phyloP scores from a whole-genome alignment of 2,329 filamentous ascomycete species.

The Pestalotiopsis sp. region DNA sequence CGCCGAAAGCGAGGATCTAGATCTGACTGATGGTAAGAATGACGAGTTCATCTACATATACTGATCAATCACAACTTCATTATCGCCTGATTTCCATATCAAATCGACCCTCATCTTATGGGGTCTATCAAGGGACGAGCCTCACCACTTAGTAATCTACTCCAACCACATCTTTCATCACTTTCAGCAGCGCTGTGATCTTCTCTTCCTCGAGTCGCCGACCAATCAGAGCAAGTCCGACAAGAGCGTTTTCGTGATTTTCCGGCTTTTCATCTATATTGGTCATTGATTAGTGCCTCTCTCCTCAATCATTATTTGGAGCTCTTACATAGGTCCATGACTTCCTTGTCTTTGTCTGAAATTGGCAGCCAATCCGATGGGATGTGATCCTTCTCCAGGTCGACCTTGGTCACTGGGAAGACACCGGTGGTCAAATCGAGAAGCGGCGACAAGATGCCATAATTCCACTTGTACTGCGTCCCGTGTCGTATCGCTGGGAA shows the following conservation, averaged over 20 bases:
- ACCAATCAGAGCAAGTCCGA: slow-evolving; percentile 22
- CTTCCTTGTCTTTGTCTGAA: slow-evolving; percentile 19
- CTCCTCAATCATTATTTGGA: background rate
- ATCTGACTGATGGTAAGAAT: slow-evolving; percentile 67
- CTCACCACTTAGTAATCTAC: background rate
- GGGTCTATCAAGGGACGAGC: background rate
- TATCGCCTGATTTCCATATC: no score
- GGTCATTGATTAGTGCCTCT: background rate
- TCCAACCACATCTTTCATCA: slow-evolving; percentile 17
- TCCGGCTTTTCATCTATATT: slow-evolving; percentile 20
- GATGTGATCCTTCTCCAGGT: slow-evolving; percentile 21
- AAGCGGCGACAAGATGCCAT: slow-evolving; percentile 16
- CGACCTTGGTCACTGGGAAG: slow-evolving; percentile 24
- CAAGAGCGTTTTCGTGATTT: slow-evolving; percentile 24
- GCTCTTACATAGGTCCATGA: slow-evolving; percentile 20
- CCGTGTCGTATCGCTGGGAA: slow-evolving; percentile 14
- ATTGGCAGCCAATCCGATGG: slow-evolving; percentile 21
- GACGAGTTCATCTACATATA: slow-evolving; percentile 57
- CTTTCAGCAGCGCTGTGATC: slow-evolving; percentile 18
- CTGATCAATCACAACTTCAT: background rate
- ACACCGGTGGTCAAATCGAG: slow-evolving; percentile 23
- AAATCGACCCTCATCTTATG: no score
- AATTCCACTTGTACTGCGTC: slow-evolving; percentile 16
- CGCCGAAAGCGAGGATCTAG: slow-evolving; percentile 37
- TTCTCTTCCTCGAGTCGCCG: slow-evolving; percentile 26